Conservation (phyloP, 352 stramenopile species). For the Phytophthora palmivora region DNA sequence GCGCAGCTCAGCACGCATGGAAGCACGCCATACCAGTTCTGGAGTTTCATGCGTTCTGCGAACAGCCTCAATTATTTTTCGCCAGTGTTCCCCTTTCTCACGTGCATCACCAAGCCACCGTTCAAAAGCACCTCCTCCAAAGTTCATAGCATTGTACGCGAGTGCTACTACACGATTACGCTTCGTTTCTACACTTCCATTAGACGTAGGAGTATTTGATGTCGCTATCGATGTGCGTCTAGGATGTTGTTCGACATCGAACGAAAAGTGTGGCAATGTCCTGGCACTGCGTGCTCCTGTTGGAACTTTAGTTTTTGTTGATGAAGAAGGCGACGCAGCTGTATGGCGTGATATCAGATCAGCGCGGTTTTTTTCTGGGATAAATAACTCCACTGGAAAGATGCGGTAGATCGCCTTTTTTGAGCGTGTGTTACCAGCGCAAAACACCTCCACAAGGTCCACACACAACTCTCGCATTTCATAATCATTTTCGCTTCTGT, state of each 20-base stretch:
- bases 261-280: constrained; percentile 69
- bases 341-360: constrained; percentile 73
- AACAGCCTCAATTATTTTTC: constrained; percentile 67
- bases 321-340: constrained; percentile 42
- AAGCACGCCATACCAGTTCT: constrained; percentile 75
- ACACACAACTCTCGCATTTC: constrained; percentile 58
- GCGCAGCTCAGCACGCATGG: constrained; percentile 70
- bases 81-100: constrained; percentile 77
- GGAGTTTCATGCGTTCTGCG: constrained; percentile 68
- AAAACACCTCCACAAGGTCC: constrained; percentile 85
- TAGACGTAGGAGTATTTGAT: constrained; percentile 28
- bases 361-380: constrained; percentile 56
- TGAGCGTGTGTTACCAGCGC: constrained; percentile 76
- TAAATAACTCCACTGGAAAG: constrained; percentile 84
- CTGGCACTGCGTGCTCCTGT: constrained; percentile 44
- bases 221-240: constrained; percentile 33
- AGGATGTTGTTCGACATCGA: constrained; percentile 58
- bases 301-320: constrained; percentile 27
- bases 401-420: constrained; percentile 84
- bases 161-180: constrained; percentile 46
- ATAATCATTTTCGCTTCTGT: constrained; percentile 14
- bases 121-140: constrained; percentile 59
- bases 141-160: constrained; percentile 41
- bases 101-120: constrained; percentile 72
- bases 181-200: constrained; percentile 50